Evolutionary conservation across 2,329 filamentous ascomycete species (phyloP), one percentile per base, ranked within the genome.

Genomic region (Proliferodiscus dingleyae): DNA sequence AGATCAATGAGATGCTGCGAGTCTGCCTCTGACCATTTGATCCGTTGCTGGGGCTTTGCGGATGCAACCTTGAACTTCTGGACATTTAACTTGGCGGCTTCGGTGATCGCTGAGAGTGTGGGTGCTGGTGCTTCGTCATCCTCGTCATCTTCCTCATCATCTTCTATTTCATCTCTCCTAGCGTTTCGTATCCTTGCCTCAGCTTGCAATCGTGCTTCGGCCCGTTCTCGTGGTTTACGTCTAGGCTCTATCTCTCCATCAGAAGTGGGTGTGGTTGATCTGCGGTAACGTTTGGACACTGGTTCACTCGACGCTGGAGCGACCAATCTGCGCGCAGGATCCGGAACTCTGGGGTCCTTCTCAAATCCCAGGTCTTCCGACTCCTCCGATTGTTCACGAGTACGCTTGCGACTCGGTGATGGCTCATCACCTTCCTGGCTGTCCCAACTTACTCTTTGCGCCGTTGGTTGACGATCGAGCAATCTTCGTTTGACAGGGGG

Each of bases 1-100:
- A 75, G 65, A 1, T 70, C 53, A 3, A 76, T 63, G 1, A 85
- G 63, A 4, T 66, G 65, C 2, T 62, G 47, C 13, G 68, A 58
- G 54, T 75, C 72, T 8, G 54, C 57, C 1, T 56, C 49, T 1
- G 64, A 64, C 68, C 68, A 75, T 4, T 40, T 41, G 5, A 33
- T 51, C 7, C 61, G 58, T 34, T 26, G 47, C 39, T 56, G 56
- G 4, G 41, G 4, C 28, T 11, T 28, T 10, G 11, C 13, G 11
- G 8, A 15, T 11, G 6, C 15, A 9, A 16, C 16, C 18, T 37
- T 43, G 2, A 24, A 29, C 18, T 38, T 22, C 18, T 34, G 10
- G 13, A 13, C 10, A 22, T 37, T 37, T 2, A 37, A 21, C 38
- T 29, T 42, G 2, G 51, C 56, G 5, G 32, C 24, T 11, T 28